Percentiles rank a stretch among this genome's conserved stretches.
Evolutionary conservation across 495 filamentous ascomycete genomes (phyloP).

Genomic region (Trichoderma asperelloides): DNA sequence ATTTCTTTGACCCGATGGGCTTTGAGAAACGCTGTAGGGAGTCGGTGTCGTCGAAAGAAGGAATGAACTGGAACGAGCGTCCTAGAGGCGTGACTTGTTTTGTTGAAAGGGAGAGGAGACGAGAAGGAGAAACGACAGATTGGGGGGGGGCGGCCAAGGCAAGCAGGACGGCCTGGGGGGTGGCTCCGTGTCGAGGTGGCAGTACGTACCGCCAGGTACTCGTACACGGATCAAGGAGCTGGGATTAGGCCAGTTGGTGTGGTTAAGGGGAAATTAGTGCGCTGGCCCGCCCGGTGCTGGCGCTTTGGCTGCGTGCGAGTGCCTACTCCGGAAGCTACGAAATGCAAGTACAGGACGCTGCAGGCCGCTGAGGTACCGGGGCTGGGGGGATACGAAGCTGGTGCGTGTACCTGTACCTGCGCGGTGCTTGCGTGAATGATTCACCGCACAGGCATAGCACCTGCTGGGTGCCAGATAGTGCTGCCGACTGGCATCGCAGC

Average conservation of each 20-base stretch:
- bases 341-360: background rate
- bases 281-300: background rate
- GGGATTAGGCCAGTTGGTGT: conserved; percentile 6
- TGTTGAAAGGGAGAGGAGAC: conserved; percentile 11
- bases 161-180: background rate
- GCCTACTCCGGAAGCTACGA: background rate
- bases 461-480: no score
- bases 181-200: background rate
- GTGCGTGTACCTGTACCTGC: background rate
- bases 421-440: background rate
- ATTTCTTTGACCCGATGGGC: conserved; percentile 6
- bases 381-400: background rate
- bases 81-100: conserved; percentile 10
- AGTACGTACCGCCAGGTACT: conserved; percentile 3
- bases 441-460: no score
- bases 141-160: background rate
- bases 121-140: conserved; percentile 8
- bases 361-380: background rate
- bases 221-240: background rate
- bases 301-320: background rate
- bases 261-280: conserved; percentile 9
- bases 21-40: background rate
- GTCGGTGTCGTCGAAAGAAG: conserved; percentile 2
- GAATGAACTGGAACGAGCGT: conserved; percentile 11
- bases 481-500: no score